A percentile compares a stretch with the other conserved stretches of the same genome.
phyloP scores from a whole-genome alignment of 805 yeast species.

The Metschnikowia henanensis region DNA sequence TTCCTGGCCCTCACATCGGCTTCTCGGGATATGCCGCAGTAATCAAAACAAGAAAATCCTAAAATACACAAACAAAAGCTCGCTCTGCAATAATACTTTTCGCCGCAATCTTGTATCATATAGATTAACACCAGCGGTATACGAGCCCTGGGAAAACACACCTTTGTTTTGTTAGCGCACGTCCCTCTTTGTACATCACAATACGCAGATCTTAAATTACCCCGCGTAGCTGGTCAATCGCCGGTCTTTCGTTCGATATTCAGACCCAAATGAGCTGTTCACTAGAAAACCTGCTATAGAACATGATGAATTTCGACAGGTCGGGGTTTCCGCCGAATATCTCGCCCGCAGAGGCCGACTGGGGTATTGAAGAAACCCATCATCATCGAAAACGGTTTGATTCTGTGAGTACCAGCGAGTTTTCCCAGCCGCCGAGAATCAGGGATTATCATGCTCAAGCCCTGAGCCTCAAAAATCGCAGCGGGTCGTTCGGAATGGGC shows the following conservation, averaged over 20 bases:
- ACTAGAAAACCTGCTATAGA: not conserved
- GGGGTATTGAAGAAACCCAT: slow-evolving; percentile 23
- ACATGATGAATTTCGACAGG: slow-evolving; percentile 12
- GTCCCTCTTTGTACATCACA: too few species aligned
- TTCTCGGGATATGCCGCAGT: not conserved
- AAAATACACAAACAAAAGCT: not conserved
- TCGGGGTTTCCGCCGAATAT: slow-evolving; percentile 11
- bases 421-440: slow-evolving; percentile 16
- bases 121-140: too few species aligned
- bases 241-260: too few species aligned
- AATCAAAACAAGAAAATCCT: not conserved
- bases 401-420: slow-evolving; percentile 21
- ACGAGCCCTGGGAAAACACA: too few species aligned
- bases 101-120: too few species aligned
- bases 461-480: slow-evolving; percentile 1
- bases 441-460: slow-evolving; percentile 2
- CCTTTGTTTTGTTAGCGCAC: too few species aligned
- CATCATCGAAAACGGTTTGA: slow-evolving; percentile 13
- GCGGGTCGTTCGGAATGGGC: slow-evolving; percentile 8
- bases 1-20: too few species aligned
- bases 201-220: not conserved
- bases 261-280: not conserved
- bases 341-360: slow-evolving; percentile 22
- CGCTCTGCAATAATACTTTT: too few species aligned
- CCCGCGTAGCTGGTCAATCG: not conserved